phyloP scores from a whole-genome alignment of 2,329 filamentous ascomycete genomes.

The Fusarium proliferatum region DNA sequence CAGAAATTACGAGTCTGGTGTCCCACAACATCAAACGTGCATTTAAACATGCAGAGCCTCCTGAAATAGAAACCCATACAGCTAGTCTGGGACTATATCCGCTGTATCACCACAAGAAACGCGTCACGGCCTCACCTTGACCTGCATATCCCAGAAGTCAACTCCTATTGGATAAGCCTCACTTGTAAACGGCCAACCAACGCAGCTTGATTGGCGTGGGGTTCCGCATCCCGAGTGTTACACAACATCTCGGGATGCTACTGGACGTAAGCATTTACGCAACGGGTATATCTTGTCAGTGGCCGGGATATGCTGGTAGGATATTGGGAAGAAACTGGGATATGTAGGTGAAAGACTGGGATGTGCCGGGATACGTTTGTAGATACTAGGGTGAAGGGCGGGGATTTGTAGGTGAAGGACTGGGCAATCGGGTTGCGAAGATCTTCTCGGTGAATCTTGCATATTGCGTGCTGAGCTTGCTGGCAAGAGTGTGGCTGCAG shows the following conservation, averaged over 20 bases:
- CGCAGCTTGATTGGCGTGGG: not conserved
- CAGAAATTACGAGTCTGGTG: not conserved
- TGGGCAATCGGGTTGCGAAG: slow-evolving; percentile 15
- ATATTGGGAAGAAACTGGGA: not conserved
- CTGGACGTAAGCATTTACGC: not conserved
- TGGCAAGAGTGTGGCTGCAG: slow-evolving; percentile 13
- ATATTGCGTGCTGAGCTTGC: not conserved
- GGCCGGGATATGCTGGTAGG: not conserved
- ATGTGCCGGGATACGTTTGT: not conserved
- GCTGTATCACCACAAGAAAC: not conserved
- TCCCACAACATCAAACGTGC: not conserved
- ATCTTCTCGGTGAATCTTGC: not conserved
- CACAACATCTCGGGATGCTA: slow-evolving; percentile 12
- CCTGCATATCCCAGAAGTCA: not conserved
- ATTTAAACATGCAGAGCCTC: not conserved
- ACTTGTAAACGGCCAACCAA: not conserved
- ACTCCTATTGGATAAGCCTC: not conserved
- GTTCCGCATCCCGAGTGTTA: slow-evolving; percentile 20
- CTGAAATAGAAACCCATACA: slow-evolving; percentile 1
- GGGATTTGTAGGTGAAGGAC: not conserved
- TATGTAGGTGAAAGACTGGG: not conserved
- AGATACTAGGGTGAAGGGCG: not conserved
- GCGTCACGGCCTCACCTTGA: not conserved
- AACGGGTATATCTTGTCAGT: not conserved
- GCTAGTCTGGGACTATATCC: not conserved